Base-by-base conservation (phyloP, 1,284 basidiomycete genomes). In the Bondarzewia mesenterica region DNA sequence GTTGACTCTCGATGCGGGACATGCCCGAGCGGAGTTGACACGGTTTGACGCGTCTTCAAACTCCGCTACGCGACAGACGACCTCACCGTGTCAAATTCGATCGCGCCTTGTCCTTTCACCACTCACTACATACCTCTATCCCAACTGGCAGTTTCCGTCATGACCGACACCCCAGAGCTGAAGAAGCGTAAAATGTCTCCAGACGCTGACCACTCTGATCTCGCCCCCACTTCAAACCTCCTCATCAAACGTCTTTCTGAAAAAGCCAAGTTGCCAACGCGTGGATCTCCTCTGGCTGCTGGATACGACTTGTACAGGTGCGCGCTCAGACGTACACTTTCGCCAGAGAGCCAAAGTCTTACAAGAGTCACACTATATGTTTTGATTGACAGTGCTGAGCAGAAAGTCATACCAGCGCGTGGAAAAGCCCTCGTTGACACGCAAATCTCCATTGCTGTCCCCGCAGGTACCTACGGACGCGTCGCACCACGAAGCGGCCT, bases 251-350 rank as follows among this genome's bases (percentile, higher is more conserved):
- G 85, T 32, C 81, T 89, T 42, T 89, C 89, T 1, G 78, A 84
- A 12, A 85, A 84, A 57, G 96, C 92, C 15, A 87, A 68, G 53
- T 63, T 96, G 22, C 95, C 96, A 0, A 93, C 89, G 10, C 80
- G 91, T 50, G 95, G 95, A 1, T 93, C 90, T 5, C 67, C 81
- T 1, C 72, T 89, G 42, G 80, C 95, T 2, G 95, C 95, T 2
- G 95, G 95, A 2, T 95, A 98, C 62, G 95, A 99, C 66, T 72
- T 99, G 37, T 96, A 93, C 69, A 88, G 89, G 82, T 88, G 61
- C 39, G 72, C 27, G 38, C 22, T 21, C 14, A n/a, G n/a, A n/a
- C n/a, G n/a, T n/a, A n/a, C n/a, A n/a, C n/a, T n/a, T n/a, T n/a
- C n/a, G n/a, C n/a, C n/a, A n/a, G n/a, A n/a, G n/a, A n/a, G n/a